phyloP scores from a whole-genome alignment of 2,329 filamentous ascomycete species.

The Diaporthe capsici region DNA sequence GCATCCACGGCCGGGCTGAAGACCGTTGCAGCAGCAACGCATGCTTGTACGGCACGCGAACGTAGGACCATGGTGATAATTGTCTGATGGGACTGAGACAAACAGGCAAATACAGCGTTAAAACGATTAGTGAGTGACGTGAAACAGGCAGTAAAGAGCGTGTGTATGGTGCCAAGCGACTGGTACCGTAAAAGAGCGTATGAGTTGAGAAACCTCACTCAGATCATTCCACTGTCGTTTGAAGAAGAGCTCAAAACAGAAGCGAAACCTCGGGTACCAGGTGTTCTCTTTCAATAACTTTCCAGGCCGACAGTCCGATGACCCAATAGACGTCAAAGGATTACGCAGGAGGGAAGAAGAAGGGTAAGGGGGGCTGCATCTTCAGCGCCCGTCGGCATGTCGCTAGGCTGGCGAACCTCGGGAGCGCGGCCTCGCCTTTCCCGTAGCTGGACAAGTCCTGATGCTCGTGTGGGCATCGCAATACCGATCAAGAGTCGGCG shows the following conservation, averaged over 20 bases:
- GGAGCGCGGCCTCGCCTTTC: slow-evolving; percentile 5
- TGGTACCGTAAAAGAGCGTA: slow-evolving; percentile 25
- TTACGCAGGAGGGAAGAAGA: background rate
- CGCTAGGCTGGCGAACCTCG: background rate
- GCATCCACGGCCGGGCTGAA: slow-evolving; percentile 10
- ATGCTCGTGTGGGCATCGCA: slow-evolving; percentile 4
- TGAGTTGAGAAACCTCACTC: slow-evolving; percentile 5
- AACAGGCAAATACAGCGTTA: background rate
- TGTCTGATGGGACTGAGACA: background rate
- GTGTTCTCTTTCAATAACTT: background rate
- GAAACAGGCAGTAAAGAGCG: slow-evolving; percentile 3
- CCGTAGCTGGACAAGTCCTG: background rate
- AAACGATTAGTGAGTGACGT: background rate
- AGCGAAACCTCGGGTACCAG: background rate
- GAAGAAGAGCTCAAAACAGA: background rate
- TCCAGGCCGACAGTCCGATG: background rate
- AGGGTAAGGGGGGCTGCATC: background rate
- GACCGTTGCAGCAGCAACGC: slow-evolving; percentile 8
- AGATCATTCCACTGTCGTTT: background rate
- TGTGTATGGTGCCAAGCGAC: slow-evolving; percentile 12
- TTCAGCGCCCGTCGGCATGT: background rate
- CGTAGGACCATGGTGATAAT: background rate
- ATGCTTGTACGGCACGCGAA: slow-evolving; percentile 11
- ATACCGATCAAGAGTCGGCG: background rate
- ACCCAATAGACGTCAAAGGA: slow-evolving; percentile 16